Conservation (phyloP, 164 flowering plant genomes). For the Vitis labrusca region DNA sequence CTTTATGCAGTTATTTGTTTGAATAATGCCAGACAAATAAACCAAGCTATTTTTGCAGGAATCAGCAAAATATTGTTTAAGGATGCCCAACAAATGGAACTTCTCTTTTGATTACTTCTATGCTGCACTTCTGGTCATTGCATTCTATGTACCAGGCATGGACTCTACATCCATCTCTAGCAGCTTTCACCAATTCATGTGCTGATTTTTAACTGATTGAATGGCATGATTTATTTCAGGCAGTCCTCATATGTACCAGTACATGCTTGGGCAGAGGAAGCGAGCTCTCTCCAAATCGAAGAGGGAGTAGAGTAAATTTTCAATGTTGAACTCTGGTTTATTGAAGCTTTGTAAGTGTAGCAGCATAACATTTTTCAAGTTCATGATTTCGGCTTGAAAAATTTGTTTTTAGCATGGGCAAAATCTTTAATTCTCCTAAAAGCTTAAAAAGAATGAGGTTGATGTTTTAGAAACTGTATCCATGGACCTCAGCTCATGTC, state of each 20-base stretch:
- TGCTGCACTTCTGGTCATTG: constrained; percentile 54
- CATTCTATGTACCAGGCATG: constrained; percentile 76
- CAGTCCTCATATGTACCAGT: constrained; percentile 81
- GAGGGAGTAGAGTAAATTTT: constrained; percentile 37
- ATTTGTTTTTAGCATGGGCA: too few species aligned
- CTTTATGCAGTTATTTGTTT: neutral
- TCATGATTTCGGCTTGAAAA: too few species aligned
- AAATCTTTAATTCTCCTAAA: too few species aligned
- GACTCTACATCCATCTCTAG: neutral
- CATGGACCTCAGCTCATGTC: too few species aligned
- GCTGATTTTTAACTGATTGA: constrained; percentile 4
- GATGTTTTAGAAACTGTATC: too few species aligned
- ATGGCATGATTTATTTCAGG: constrained; percentile 46
- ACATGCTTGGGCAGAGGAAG: constrained; percentile 93
- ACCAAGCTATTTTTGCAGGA: constrained; percentile 41
- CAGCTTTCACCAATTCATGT: neutral
- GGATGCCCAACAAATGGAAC: constrained; percentile 98
- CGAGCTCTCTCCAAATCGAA: constrained; percentile 85
- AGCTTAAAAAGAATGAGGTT: too few species aligned
- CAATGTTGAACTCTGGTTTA: neutral
- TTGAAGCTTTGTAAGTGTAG: neutral
- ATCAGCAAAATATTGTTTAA: constrained; percentile 68
- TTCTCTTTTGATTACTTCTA: constrained; percentile 85
- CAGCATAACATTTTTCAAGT: neutral
- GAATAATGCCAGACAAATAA: neutral